These are phyloP conservation scores for Quercus dentata DNA, from an alignment of 306 rosid genomes.

Conservation along the genomic window DNA sequence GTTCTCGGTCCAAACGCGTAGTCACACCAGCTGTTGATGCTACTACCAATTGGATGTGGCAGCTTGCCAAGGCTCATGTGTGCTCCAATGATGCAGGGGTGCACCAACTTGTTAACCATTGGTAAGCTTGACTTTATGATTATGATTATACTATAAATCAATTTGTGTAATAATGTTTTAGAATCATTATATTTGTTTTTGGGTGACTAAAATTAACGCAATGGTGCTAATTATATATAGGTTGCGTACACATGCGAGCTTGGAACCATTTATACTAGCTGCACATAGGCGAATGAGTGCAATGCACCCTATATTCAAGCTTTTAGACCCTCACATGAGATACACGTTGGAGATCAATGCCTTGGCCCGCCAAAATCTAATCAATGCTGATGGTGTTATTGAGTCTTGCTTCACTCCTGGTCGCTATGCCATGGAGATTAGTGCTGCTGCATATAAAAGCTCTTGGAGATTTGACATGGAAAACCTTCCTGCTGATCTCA, in stretches of 20 bases:
- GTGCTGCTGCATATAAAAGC: slow-evolving; percentile 71
- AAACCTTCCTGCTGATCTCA: slow-evolving; percentile 80
- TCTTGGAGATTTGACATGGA: slow-evolving; percentile 86
- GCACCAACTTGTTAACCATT: slow-evolving; percentile 91
- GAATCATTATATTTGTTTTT: background rate
- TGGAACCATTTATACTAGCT: slow-evolving; percentile 82
- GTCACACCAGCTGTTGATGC: slow-evolving; percentile 75
- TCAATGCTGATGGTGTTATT: slow-evolving; percentile 70
- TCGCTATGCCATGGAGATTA: slow-evolving; percentile 76
- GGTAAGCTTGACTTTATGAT: slow-evolving; percentile 39
- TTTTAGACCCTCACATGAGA: slow-evolving; percentile 94
- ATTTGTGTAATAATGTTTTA: background rate
- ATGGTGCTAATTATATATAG: slow-evolving; percentile 16
- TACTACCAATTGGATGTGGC: slow-evolving; percentile 82
- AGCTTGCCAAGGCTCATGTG: slow-evolving; percentile 90
- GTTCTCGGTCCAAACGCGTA: slow-evolving; percentile 55
- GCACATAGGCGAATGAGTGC: slow-evolving; percentile 93
- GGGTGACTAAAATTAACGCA: background rate
- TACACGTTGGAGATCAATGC: slow-evolving; percentile 85
- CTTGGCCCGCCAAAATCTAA: slow-evolving; percentile 67
- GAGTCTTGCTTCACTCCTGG: slow-evolving; percentile 94
- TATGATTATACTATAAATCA: background rate
- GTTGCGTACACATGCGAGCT: slow-evolving; percentile 78
- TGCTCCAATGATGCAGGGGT: slow-evolving; percentile 92
- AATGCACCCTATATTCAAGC: slow-evolving; percentile 86